phyloP scores from a whole-genome alignment of 2,329 filamentous ascomycete genomes.

The Ciborinia camelliae region DNA sequence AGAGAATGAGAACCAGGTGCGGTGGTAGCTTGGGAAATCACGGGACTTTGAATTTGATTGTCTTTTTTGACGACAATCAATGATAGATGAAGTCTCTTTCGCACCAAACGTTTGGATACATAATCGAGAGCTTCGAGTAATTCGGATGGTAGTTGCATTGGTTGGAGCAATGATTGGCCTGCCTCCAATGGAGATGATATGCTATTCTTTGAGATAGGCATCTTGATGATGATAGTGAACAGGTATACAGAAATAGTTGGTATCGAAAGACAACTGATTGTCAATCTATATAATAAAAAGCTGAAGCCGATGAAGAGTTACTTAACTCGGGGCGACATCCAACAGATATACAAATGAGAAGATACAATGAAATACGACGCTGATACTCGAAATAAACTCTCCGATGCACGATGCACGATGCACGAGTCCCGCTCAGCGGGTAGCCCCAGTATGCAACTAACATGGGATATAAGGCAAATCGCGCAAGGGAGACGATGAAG shows the following conservation, averaged over 20 bases:
- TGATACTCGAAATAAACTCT: constrained; percentile 13
- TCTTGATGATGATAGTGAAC: constrained; percentile 21
- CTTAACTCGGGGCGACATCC: neutral
- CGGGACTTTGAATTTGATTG: constrained; percentile 41
- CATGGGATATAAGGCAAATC: neutral
- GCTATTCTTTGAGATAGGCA: constrained; percentile 45
- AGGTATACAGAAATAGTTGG: neutral
- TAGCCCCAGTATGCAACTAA: neutral
- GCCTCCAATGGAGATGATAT: constrained; percentile 64
- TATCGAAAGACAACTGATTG: neutral
- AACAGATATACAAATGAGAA: constrained; percentile 9
- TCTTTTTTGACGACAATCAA: constrained; percentile 54
- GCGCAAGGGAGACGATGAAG: neutral
- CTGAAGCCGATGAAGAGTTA: constrained; percentile 9
- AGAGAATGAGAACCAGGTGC: constrained; percentile 7
- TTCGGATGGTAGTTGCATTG: constrained; percentile 54
- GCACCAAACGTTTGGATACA: constrained; percentile 52
- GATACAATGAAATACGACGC: neutral
- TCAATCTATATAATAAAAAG: constrained; percentile 5
- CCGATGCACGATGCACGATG: constrained; percentile 9
- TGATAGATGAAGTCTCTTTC: constrained; percentile 54
- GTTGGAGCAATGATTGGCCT: constrained; percentile 56
- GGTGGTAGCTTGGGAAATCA: constrained; percentile 14
- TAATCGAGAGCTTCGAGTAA: constrained; percentile 56
- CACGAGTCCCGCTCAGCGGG: neutral